Conservation (phyloP, 176 grass and related monocot species). For the Raddia distichophylla region DNA sequence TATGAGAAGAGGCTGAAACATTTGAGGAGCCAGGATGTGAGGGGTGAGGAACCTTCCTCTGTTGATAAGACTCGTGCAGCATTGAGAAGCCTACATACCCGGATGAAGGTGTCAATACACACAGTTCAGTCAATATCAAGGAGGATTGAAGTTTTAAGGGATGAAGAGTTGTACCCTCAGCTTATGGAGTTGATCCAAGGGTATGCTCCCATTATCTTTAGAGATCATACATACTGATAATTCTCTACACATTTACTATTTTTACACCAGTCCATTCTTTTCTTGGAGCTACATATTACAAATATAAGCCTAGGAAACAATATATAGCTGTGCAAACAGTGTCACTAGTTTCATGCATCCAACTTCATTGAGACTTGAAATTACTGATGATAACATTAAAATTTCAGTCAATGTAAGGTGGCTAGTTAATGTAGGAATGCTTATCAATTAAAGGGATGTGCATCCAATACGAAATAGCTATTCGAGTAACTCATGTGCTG, state of each 20-base stretch:
- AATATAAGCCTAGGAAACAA: background rate
- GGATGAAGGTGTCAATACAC: constrained; percentile 88
- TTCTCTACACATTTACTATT: constrained; percentile 2
- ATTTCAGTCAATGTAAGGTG: constrained; percentile 6
- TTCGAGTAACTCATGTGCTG: background rate
- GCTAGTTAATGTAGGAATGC: constrained; percentile 7
- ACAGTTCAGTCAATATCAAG: constrained; percentile 86
- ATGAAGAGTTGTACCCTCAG: constrained; percentile 85
- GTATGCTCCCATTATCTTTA: constrained; percentile 50
- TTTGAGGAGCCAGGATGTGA: constrained; percentile 72
- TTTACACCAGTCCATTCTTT: background rate
- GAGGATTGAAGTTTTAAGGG: constrained; percentile 81
- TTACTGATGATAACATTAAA: background rate
- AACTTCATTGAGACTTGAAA: background rate
- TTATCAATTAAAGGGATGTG: background rate
- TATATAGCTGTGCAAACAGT: constrained; percentile 26
- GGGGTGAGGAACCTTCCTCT: constrained; percentile 70
- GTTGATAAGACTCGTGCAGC: constrained; percentile 68
- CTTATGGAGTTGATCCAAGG: constrained; percentile 83
- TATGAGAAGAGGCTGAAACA: constrained; percentile 87
- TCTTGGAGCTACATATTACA: constrained; percentile 9
- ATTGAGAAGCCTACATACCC: constrained; percentile 72
- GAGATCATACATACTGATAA: background rate
- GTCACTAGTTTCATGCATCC: background rate
- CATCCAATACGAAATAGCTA: background rate